Conservation (phyloP, 192 early-diverging fungal genomes). For the Dimargaris cristalligena region DNA sequence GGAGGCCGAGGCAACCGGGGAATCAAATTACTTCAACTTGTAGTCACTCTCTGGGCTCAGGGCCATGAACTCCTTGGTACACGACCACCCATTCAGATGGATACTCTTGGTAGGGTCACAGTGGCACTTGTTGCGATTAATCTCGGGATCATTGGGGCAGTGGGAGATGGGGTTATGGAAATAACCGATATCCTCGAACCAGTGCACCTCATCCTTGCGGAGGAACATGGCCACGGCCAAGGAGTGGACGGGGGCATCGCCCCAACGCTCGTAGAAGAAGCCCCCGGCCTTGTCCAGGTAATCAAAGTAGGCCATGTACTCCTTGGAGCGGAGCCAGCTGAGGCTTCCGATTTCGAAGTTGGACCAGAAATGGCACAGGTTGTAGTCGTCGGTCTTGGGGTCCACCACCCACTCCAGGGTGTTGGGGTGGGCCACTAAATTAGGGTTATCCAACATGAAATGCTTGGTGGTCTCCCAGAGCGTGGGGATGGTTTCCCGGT, state of each 20-base stretch:
- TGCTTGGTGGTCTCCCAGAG: conserved; percentile 47
- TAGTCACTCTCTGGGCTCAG: conserved; percentile 10
- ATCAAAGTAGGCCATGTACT: conserved; percentile 49
- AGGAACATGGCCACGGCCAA: conserved; percentile 40
- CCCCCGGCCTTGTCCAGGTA: conserved; percentile 57
- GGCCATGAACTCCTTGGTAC: conserved; percentile 19
- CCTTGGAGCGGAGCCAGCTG: conserved; percentile 41
- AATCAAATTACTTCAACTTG: too few species aligned
- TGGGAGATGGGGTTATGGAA: conserved; percentile 26
- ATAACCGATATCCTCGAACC: conserved; percentile 59
- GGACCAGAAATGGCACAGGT: conserved; percentile 74
- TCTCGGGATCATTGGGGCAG: conserved; percentile 21
- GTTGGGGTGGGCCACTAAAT: conserved; percentile 27
- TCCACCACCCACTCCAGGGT: conserved; percentile 35
- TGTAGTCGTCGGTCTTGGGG: conserved; percentile 40
- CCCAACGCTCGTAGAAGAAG: conserved; percentile 73
- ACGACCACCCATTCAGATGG: conserved; percentile 27
- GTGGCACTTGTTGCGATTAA: conserved; percentile 26
- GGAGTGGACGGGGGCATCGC: conserved; percentile 56
- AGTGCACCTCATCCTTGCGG: conserved; percentile 38
- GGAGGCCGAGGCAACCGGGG: too few species aligned
- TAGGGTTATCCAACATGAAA: conserved; percentile 30
- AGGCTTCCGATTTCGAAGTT: conserved; percentile 66
- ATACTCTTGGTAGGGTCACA: conserved; percentile 26
- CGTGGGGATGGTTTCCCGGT: conserved; percentile 44